phyloP scores from a whole-genome alignment of 78 protist species.

The Ministeria vibrans region DNA sequence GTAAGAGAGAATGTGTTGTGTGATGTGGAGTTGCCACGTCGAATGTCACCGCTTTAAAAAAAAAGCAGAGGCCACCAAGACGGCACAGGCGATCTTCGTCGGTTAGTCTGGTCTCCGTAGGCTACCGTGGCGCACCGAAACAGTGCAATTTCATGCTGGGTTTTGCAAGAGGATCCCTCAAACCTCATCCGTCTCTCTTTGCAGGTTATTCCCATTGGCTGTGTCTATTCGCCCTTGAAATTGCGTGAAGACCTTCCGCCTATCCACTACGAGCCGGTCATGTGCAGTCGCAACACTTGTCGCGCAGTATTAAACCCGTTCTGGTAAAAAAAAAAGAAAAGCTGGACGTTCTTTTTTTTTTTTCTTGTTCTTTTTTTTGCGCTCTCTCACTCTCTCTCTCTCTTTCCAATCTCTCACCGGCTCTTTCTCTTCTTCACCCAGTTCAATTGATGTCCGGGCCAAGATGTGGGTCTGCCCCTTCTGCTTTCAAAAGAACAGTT shows the following conservation, averaged over 20 bases:
- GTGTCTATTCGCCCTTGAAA: conserved; percentile 90
- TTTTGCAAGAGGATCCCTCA: too few species aligned
- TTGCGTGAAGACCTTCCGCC: conserved; percentile 39
- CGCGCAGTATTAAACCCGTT: conserved; percentile 80
- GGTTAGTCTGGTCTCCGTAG: too few species aligned
- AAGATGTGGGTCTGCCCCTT: conserved; percentile 85
- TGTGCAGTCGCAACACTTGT: conserved; percentile 67
- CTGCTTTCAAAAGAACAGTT: conserved; percentile 70
- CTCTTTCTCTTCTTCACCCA: neutral
- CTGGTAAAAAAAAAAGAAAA: conserved; percentile 41
- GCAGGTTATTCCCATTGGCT: conserved; percentile 84
- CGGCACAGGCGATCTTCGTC: too few species aligned
- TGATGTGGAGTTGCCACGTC: too few species aligned
- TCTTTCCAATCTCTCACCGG: neutral
- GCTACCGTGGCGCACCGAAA: too few species aligned
- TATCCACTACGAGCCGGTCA: conserved; percentile 81
- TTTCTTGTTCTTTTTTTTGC: conserved; percentile 7
- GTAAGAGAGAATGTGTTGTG: too few species aligned
- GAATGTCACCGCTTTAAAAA: too few species aligned
- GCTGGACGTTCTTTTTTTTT: neutral
- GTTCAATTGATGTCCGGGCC: conserved; percentile 57
- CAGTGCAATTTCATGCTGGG: too few species aligned
- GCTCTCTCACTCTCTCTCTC: neutral
- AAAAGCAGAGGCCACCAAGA: too few species aligned
- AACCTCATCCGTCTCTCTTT: too few species aligned